Base-by-base conservation (phyloP, 2,329 filamentous ascomycete genomes). In the Xylaria sp. region DNA sequence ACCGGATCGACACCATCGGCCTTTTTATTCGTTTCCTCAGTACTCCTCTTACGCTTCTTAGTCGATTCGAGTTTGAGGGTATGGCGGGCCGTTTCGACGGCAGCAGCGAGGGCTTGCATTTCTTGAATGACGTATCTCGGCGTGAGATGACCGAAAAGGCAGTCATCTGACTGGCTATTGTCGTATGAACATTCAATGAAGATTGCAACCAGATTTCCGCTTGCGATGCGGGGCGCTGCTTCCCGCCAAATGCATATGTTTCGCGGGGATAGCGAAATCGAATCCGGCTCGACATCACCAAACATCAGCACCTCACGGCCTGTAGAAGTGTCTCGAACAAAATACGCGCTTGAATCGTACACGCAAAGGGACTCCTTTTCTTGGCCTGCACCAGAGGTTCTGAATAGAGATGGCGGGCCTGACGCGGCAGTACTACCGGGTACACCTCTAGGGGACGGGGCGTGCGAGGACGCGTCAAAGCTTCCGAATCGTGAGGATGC, bases 121-220 rank as follows among this genome's bases (percentile, higher is more conserved):
- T 99, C 96, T 54, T 92, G 88, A 28, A 95, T 88, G 13, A 99
- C 81, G 78, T 93, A 96, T 0, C 89, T 85, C 0, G 96, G 96
- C 44, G 93, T 93, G 15, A 99, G 83, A 75, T 99, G 96, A 0
- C 96, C 96, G 72, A 94, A 99, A 0, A 99, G 85, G 0, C 90
- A 88, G 59, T 92, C 90, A 68, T 96, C 90, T 26, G 88, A 86
- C 75, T 94, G 91, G 7, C 88, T 88, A 78, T 97, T 91, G 69
- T 93, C 92, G 79, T 95, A 99, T 70, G 93, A 97, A 80, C 95
- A 98, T 83, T 99, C 96, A 74, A 99, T 97, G 77, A 98, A 95
- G 13, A 99, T 92, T 11, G 91, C 95, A 0, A 86, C 87, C 0
- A 99, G 85, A 4, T 86, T 84, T 1, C 93, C 93, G 0, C 85